These are phyloP conservation scores for Phymatotrichopsis omnivora DNA, from an alignment of 2,329 filamentous ascomycete genomes.

Conservation along the genomic window DNA sequence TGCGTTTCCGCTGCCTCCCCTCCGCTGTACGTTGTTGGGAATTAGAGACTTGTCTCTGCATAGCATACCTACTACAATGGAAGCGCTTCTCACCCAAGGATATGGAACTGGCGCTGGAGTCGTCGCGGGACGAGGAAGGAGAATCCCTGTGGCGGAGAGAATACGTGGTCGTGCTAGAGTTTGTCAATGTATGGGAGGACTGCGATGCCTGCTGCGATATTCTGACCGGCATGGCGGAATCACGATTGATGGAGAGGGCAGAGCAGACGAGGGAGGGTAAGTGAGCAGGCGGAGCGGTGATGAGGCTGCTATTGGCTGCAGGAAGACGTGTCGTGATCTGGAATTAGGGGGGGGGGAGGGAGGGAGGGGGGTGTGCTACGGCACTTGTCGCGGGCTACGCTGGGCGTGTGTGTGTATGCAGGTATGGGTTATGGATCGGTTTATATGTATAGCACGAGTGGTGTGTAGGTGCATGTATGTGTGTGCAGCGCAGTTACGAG, in stretches of 20 bases:
- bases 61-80: constrained; percentile 4
- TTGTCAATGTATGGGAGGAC: constrained; percentile 24
- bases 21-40: constrained; percentile 21
- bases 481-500: no score
- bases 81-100: constrained; percentile 25
- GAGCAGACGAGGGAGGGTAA: constrained; percentile 12
- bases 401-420: no score
- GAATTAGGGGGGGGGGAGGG: neutral
- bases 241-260: constrained; percentile 13
- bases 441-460: no score
- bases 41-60: constrained; percentile 8
- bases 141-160: constrained; percentile 25
- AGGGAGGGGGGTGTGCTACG: constrained; percentile 4
- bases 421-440: no score
- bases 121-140: constrained; percentile 25
- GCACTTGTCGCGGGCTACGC: no score
- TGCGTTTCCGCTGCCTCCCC: constrained; percentile 26
- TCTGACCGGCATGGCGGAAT: constrained; percentile 27
- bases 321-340: no score
- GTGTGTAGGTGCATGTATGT: no score
- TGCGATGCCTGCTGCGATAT: constrained; percentile 23
- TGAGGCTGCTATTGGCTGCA: no score
- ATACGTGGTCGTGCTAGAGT: constrained; percentile 24
- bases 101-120: constrained; percentile 27
- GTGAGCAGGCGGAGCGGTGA: no score